phyloP scores from a whole-genome alignment of 2,329 filamentous ascomycete species.

The Scedosporium dehoogii region DNA sequence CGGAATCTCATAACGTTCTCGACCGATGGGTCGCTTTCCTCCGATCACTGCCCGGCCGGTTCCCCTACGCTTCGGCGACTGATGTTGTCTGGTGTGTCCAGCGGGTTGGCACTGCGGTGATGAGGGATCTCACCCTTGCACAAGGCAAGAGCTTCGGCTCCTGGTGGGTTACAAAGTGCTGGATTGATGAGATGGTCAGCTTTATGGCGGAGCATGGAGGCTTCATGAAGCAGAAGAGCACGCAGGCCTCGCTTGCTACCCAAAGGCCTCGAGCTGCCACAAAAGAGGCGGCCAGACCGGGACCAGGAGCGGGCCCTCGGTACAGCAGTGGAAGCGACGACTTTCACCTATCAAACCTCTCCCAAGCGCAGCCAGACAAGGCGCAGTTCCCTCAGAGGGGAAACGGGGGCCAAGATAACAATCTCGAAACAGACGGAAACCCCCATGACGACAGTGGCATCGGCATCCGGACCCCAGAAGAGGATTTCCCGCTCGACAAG shows the following conservation, averaged over 20 bases:
- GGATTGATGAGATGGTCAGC: constrained; percentile 86
- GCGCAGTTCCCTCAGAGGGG: constrained; percentile 39
- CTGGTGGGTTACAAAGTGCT: constrained; percentile 94
- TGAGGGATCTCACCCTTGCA: constrained; percentile 71
- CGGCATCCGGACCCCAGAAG: constrained; percentile 57
- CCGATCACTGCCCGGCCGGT: constrained; percentile 55
- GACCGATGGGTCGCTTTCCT: constrained; percentile 73
- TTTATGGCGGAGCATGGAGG: constrained; percentile 87
- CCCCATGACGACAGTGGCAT: constrained; percentile 65
- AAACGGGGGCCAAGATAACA: constrained; percentile 12
- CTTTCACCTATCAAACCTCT: constrained; percentile 30
- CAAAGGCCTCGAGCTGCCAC: constrained; percentile 23
- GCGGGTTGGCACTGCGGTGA: constrained; percentile 63
- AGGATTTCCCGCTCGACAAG: constrained; percentile 53
- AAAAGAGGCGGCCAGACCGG: constrained; percentile 23
- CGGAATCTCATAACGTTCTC: constrained; percentile 53
- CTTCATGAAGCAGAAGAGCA: constrained; percentile 57
- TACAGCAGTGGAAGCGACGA: constrained; percentile 34
- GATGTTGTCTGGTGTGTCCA: constrained; percentile 71
- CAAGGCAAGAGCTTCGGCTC: constrained; percentile 76
- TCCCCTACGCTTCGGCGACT: constrained; percentile 62
- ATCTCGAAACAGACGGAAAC: constrained; percentile 6
- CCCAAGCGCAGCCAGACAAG: constrained; percentile 36
- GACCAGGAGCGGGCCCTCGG: constrained; percentile 12
- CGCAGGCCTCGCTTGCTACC: constrained; percentile 17